Evolutionary conservation across 441 rosid species (phyloP).

Genomic region (Gossypium trilobum): DNA sequence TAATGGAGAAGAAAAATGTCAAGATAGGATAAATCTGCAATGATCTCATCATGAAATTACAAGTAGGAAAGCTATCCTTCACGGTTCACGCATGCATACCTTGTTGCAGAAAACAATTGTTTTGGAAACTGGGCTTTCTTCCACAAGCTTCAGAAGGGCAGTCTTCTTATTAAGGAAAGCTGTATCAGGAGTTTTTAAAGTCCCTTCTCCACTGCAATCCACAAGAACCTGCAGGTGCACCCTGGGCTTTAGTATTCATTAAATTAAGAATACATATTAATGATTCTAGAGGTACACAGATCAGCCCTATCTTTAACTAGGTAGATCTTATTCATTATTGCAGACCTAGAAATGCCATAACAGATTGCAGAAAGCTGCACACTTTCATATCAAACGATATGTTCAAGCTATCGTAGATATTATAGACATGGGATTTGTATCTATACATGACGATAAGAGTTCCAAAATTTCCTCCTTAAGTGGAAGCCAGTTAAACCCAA

Average conservation of each 20-base stretch:
- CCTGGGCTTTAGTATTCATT: slow-evolving; percentile 4
- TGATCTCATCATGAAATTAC: background rate
- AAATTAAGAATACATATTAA: background rate
- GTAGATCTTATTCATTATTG: background rate
- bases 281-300: background rate
- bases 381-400: background rate
- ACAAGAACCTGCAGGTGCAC: slow-evolving; percentile 52
- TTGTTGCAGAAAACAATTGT: slow-evolving; percentile 82
- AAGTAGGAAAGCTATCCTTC: background rate
- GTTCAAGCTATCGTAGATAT: background rate
- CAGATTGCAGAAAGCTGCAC: background rate
- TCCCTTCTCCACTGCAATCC: slow-evolving; percentile 79
- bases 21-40: slow-evolving; percentile 8
- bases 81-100: slow-evolving; percentile 24
- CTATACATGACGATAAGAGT: background rate
- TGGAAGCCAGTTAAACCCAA: background rate
- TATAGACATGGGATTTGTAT: background rate
- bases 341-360: background rate
- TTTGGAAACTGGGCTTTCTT: slow-evolving; percentile 52
- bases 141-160: slow-evolving; percentile 66
- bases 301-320: background rate
- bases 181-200: slow-evolving; percentile 54
- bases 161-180: slow-evolving; percentile 74
- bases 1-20: slow-evolving; percentile 16
- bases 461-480: background rate